These are phyloP conservation scores for Musa itinerans DNA, from an alignment of 176 grass and related monocot genomes.

Conservation along the genomic window DNA sequence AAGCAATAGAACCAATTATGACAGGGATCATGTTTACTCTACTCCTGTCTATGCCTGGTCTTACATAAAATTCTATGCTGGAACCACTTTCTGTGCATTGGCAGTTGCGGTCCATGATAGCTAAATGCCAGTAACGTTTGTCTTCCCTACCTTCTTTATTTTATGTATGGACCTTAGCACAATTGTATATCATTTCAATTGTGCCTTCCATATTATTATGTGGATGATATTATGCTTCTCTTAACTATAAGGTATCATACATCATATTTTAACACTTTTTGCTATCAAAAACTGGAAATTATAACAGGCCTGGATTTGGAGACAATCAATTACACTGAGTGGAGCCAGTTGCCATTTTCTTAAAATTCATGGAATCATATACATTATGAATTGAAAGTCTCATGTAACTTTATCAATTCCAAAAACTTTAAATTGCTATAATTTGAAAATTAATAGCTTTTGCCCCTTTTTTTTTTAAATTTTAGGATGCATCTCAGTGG, in stretches of 20 bases:
- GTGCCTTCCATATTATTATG: too few species aligned
- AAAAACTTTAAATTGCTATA: not conserved
- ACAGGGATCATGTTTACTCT: not conserved
- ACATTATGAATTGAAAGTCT: too few species aligned
- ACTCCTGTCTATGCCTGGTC: not conserved
- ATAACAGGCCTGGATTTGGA: too few species aligned
- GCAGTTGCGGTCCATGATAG: not conserved
- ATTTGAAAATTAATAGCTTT: constrained; percentile 3
- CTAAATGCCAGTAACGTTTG: not conserved
- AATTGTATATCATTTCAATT: not conserved
- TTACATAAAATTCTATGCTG: not conserved
- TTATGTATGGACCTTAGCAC: not conserved
- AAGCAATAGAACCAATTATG: too few species aligned
- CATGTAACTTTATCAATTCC: not conserved
- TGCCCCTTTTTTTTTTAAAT: not conserved
- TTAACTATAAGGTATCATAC: too few species aligned
- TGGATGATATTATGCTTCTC: too few species aligned
- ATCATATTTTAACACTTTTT: too few species aligned
- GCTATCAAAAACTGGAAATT: too few species aligned
- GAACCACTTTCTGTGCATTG: not conserved
- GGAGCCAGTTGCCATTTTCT: too few species aligned
- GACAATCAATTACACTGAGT: too few species aligned
- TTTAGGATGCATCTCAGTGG: constrained; percentile 79
- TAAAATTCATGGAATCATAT: too few species aligned
- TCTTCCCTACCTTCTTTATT: not conserved